phyloP scores from a whole-genome alignment of 176 grass and related monocot species.

The Urochloa ruziziensis region DNA sequence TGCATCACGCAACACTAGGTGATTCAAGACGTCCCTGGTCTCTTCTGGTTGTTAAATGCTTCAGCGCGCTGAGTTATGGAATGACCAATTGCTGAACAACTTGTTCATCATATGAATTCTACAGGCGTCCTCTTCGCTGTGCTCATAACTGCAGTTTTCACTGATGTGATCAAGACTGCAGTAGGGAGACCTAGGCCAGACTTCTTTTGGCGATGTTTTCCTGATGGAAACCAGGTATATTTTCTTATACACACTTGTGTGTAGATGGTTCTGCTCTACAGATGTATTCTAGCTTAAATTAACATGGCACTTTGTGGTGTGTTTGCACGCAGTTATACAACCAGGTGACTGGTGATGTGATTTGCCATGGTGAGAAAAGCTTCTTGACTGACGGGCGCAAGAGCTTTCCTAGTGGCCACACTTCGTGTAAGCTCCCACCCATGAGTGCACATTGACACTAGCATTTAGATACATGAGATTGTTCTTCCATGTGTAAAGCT shows the following conservation, averaged over 20 bases:
- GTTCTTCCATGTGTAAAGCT: background rate
- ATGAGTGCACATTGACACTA: background rate
- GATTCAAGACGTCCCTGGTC: background rate
- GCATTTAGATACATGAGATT: slow-evolving; percentile 14
- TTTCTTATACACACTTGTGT: background rate
- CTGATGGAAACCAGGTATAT: slow-evolving; percentile 82
- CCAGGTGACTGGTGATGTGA: slow-evolving; percentile 64
- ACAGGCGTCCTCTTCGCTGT: slow-evolving; percentile 69
- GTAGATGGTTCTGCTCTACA: background rate
- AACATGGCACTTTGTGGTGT: background rate
- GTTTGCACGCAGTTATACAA: slow-evolving; percentile 54
- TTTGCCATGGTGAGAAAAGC: slow-evolving; percentile 63
- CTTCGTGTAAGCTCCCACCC: slow-evolving; percentile 60
- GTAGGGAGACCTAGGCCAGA: slow-evolving; percentile 86
- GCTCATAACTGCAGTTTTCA: slow-evolving; percentile 69
- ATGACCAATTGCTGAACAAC: background rate
- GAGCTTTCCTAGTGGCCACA: slow-evolving; percentile 97
- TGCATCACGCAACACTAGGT: slow-evolving; percentile 83
- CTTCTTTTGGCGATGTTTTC: slow-evolving; percentile 95
- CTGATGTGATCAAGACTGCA: slow-evolving; percentile 58
- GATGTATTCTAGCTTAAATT: background rate
- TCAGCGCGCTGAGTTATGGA: background rate
- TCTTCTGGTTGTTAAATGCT: background rate
- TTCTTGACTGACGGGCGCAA: slow-evolving; percentile 73
- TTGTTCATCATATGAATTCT: background rate